Conservation (phyloP, 169 alveolate genomes). For the Toxoplasma gondii region DNA sequence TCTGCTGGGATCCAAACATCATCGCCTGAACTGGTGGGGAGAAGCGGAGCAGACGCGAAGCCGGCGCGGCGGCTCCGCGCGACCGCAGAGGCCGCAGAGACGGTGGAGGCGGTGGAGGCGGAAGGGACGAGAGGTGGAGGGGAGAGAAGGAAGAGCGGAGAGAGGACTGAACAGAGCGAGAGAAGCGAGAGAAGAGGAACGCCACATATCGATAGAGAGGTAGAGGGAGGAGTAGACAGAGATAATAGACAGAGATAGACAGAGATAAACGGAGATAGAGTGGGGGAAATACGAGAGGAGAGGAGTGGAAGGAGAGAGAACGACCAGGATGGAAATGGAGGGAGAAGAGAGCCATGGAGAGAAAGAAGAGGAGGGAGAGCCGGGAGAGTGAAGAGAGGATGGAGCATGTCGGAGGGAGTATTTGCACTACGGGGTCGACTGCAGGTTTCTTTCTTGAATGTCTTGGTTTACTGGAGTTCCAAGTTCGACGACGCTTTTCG, state of each 20-base stretch:
- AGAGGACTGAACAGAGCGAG: neutral
- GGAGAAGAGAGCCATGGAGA: neutral
- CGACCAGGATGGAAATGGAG: neutral
- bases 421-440: no score
- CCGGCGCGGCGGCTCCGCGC: neutral
- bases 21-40: slow-evolving; percentile 23
- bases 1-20: slow-evolving; percentile 65
- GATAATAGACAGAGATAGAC: neutral
- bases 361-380: no score
- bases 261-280: neutral
- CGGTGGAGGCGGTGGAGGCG: neutral
- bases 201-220: neutral
- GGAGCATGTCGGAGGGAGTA: no score
- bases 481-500: no score
- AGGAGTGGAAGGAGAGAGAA: neutral
- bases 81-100: neutral
- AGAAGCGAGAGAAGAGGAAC: neutral
- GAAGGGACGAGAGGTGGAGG: neutral
- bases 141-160: neutral
- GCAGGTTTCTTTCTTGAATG: no score
- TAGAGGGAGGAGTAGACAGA: neutral
- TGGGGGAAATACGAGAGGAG: neutral
- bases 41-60: neutral
- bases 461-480: no score
- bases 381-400: no score